Conservation (phyloP, 2,329 filamentous ascomycete genomes). For the Thelonectria olida region DNA sequence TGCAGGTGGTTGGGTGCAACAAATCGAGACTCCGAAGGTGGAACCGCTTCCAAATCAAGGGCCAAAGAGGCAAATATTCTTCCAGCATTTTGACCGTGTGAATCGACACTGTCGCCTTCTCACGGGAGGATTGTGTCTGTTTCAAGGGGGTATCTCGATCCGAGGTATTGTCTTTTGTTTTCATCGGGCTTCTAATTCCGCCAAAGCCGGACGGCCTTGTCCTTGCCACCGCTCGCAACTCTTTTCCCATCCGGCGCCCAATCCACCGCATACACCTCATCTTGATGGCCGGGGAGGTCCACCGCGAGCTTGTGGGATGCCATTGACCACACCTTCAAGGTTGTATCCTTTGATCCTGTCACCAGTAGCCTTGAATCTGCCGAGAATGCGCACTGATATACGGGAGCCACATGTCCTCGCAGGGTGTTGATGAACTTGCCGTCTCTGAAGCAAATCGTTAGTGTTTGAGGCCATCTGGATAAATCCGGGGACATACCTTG, state of each 20-base stretch:
- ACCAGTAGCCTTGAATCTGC: slow-evolving; percentile 91
- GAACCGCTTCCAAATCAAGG: slow-evolving; percentile 23
- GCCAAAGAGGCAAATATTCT: slow-evolving; percentile 14
- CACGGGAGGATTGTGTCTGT: slow-evolving; percentile 22
- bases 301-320: slow-evolving; percentile 80
- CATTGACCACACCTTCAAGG: slow-evolving; percentile 94
- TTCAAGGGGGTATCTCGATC: slow-evolving; percentile 34
- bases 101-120: slow-evolving; percentile 19
- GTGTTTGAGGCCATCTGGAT: not conserved
- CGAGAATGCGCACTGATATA: slow-evolving; percentile 93
- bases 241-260: slow-evolving; percentile 92
- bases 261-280: slow-evolving; percentile 93
- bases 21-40: slow-evolving; percentile 12
- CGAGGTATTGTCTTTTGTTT: slow-evolving; percentile 16
- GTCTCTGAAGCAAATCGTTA: slow-evolving; percentile 53
- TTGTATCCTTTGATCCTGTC: slow-evolving; percentile 90
- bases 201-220: slow-evolving; percentile 80
- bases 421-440: slow-evolving; percentile 87
- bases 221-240: slow-evolving; percentile 91
- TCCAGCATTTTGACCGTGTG: slow-evolving; percentile 15
- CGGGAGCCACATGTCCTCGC: slow-evolving; percentile 86
- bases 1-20: slow-evolving; percentile 2
- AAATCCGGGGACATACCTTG: slow-evolving; percentile 59
- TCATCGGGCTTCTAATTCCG: slow-evolving; percentile 57
- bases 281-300: slow-evolving; percentile 89